These are phyloP conservation scores for Hypericum perforatum DNA, from an alignment of 345 rosid genomes.

Conservation along the genomic window DNA sequence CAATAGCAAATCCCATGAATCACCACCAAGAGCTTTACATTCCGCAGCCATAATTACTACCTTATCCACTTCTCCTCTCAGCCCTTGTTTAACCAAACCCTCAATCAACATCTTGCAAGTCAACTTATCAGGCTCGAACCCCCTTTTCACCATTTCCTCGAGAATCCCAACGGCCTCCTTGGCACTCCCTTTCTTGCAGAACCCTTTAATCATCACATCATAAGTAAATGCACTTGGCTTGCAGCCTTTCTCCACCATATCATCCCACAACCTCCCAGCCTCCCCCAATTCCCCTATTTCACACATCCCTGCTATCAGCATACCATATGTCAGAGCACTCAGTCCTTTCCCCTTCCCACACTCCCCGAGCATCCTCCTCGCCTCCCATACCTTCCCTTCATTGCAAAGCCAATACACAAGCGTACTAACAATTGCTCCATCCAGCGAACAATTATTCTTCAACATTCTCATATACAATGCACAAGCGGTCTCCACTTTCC, in stretches of 20 bases:
- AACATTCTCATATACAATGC: constrained; percentile 65
- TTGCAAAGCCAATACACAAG: constrained; percentile 82
- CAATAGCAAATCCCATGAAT: constrained; percentile 53
- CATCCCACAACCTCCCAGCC: constrained; percentile 76
- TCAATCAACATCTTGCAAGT: constrained; percentile 47
- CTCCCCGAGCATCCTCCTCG: constrained; percentile 66
- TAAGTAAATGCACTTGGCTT: constrained; percentile 68
- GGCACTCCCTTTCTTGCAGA: constrained; percentile 50
- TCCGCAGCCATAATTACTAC: constrained; percentile 39
- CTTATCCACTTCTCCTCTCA: constrained; percentile 42
- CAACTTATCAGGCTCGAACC: constrained; percentile 48
- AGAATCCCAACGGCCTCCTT: constrained; percentile 58
- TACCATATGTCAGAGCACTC: constrained; percentile 62
- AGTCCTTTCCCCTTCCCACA: constrained; percentile 67
- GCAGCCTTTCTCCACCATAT: constrained; percentile 73
- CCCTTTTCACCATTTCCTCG: constrained; percentile 68
- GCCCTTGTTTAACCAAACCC: constrained; percentile 30
- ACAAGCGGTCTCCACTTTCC: constrained; percentile 69
- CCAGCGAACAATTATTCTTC: constrained; percentile 62
- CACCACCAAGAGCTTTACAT: constrained; percentile 36
- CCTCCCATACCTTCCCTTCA: constrained; percentile 56
- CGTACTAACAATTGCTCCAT: constrained; percentile 62
- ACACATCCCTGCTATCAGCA: constrained; percentile 69
- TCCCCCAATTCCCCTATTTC: constrained; percentile 61
- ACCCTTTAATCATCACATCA: constrained; percentile 61